Evolutionary conservation across 257 asterid genomes (phyloP).

Genomic region (Cordia subcordata): DNA sequence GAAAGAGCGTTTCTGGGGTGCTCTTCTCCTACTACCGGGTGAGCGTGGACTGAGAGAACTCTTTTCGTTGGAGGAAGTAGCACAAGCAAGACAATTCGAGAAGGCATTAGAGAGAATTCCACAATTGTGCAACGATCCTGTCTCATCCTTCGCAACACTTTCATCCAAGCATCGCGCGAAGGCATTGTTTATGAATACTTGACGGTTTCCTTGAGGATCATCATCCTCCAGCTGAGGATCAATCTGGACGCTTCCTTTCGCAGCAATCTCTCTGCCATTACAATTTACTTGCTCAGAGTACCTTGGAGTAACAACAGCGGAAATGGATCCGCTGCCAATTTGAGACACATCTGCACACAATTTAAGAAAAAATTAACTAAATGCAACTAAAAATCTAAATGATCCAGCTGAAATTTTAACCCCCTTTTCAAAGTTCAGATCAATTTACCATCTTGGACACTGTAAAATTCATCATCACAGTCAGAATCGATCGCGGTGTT

Average conservation of each 20-base stretch:
- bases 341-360: conserved; percentile 68
- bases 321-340: conserved; percentile 53
- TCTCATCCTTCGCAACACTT: conserved; percentile 28
- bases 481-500: conserved; percentile 64
- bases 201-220: conserved; percentile 21
- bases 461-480: conserved; percentile 75
- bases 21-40: conserved; percentile 39
- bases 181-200: conserved; percentile 18
- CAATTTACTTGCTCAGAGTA: conserved; percentile 36
- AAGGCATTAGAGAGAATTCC: conserved; percentile 52
- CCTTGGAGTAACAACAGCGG: conserved; percentile 76
- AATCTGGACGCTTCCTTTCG: conserved; percentile 1
- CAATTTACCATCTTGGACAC: conserved; percentile 78
- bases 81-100: conserved; percentile 79
- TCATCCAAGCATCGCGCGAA: conserved; percentile 22
- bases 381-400: neutral
- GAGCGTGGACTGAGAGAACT: conserved; percentile 34
- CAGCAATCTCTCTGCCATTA: conserved; percentile 19
- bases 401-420: neutral
- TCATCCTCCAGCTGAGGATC: conserved; percentile 43
- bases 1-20: conserved; percentile 54
- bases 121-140: conserved; percentile 44
- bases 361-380: neutral
- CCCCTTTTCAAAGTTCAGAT: neutral
- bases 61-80: conserved; percentile 52